Base-by-base conservation (phyloP, 2,329 filamentous ascomycete species). In the Pseudonectria foliicola region DNA sequence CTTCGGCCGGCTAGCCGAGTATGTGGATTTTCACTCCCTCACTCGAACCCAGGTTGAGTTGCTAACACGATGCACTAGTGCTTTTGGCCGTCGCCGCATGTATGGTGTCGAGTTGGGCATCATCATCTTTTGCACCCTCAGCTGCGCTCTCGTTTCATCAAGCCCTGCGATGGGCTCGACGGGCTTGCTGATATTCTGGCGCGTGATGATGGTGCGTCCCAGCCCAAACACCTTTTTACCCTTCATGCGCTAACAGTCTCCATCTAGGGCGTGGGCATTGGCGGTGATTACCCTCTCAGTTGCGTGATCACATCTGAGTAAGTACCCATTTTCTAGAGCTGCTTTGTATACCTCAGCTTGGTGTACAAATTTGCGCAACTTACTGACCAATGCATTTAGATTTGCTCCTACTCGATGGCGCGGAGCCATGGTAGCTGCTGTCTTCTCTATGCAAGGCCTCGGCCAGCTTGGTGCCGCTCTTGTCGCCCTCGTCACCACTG, bases 391-490 rank as follows among this genome's bases (percentile, higher is more conserved):
- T 36, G 8, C n/a, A 14, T 4, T 10, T 45, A 77, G 75, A 49
- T 90, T 90, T 55, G 83, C 85, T 7, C 86, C 83, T 3, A 90
- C 85, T 10, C 77, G 82, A 50, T 88, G 83, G 77, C 73, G 85
- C 49, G 85, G 84, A 42, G 82, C 80, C 38, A 90, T 92, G 81
- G 84, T 92, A 68, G 82, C 80, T 10, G 73, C 82, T 12, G 84
- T 90, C 31, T 92, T 92, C 53, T 83, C 82, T 25, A 89, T 89
- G 83, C 85, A 92, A 52, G 84, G 84, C 31, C 67, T 88, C 16
- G 85, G 85, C n/a, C 84, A 90, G 52, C 76, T 90, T 33, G 67
- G 69, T 13, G 81, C 82, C 10, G 80, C 82, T 16, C 64, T 88
- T 6, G 71, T 89, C 13, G 77, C 82, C 10, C 64, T 90, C 24